phyloP scores from a whole-genome alignment of 2,329 filamentous ascomycete genomes.

The Hymenoscyphus salicellus region DNA sequence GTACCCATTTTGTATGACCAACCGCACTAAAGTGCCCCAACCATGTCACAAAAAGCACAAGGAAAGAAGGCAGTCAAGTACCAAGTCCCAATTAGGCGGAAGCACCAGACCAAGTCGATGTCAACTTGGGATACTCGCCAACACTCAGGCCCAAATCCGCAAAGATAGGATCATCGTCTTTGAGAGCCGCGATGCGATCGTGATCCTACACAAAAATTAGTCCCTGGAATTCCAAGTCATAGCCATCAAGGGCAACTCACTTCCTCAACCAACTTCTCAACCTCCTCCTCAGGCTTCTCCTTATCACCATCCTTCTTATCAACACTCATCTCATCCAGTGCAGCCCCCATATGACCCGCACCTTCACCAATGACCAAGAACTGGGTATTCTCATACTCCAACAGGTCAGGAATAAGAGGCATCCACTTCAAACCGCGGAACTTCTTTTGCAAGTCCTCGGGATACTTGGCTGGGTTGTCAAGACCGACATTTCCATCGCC shows the following conservation, averaged over 20 bases:
- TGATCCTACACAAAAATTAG: slow-evolving; percentile 46
- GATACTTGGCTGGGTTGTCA: slow-evolving; percentile 64
- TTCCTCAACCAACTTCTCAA: slow-evolving; percentile 73
- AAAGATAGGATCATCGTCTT: slow-evolving; percentile 48
- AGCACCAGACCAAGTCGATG: slow-evolving; percentile 38
- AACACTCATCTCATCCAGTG: slow-evolving; percentile 51
- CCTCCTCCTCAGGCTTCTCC: slow-evolving; percentile 64
- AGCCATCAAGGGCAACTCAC: slow-evolving; percentile 42
- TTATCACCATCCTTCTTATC: slow-evolving; percentile 57
- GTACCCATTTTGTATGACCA: too few relatives aligned
- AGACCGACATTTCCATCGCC: slow-evolving; percentile 63
- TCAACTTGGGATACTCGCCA: slow-evolving; percentile 62
- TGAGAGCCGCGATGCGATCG: slow-evolving; percentile 42
- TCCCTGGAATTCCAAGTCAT: neutral
- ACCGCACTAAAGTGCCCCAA: too few relatives aligned
- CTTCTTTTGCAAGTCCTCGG: slow-evolving; percentile 67
- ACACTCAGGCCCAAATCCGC: slow-evolving; percentile 53
- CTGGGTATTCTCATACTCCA: slow-evolving; percentile 73
- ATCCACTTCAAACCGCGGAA: slow-evolving; percentile 74
- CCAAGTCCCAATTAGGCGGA: too few relatives aligned
- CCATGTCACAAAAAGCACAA: too few relatives aligned
- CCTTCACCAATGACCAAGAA: slow-evolving; percentile 75
- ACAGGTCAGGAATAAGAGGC: slow-evolving; percentile 67
- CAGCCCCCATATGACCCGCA: slow-evolving; percentile 52
- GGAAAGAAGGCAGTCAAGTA: too few relatives aligned